phyloP scores from a whole-genome alignment of 2,329 filamentous ascomycete species.

The Ascomycota sp. region DNA sequence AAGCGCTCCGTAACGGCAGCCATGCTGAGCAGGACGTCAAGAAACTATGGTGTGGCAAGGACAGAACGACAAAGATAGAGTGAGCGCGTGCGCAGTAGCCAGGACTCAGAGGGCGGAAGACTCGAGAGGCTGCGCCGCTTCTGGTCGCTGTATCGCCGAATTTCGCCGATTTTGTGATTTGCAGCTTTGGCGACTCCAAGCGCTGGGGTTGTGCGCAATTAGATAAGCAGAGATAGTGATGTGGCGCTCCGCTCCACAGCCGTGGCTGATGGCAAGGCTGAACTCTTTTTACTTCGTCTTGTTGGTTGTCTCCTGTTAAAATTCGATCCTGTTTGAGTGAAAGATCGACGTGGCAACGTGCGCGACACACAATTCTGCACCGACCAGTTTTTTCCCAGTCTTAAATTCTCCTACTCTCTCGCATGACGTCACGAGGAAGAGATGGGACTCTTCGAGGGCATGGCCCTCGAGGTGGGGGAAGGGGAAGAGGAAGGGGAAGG shows the following conservation, averaged over 20 bases:
- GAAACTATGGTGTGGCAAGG: slow-evolving; percentile 5
- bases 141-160: slow-evolving; percentile 14
- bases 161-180: slow-evolving; percentile 22
- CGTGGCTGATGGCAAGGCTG: neutral
- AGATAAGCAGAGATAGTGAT: slow-evolving; percentile 22
- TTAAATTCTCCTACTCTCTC: neutral
- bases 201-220: slow-evolving; percentile 30
- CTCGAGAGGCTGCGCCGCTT: slow-evolving; percentile 7
- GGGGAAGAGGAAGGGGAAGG: neutral
- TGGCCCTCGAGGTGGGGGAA: slow-evolving; percentile 8
- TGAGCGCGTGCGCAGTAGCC: slow-evolving; percentile 4
- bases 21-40: slow-evolving; percentile 38
- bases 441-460: slow-evolving; percentile 13
- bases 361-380: neutral
- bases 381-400: slow-evolving; percentile 3
- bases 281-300: neutral
- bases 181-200: slow-evolving; percentile 15
- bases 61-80: slow-evolving; percentile 1
- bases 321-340: too few relatives aligned
- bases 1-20: slow-evolving; percentile 61
- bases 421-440: slow-evolving; percentile 16
- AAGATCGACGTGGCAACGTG: too few relatives aligned
- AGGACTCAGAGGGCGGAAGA: slow-evolving; percentile 2
- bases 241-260: slow-evolving; percentile 7
- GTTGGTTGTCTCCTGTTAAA: neutral